phyloP scores from a whole-genome alignment of 108 stramenopile genomes.

The Skeletonema marinoi region DNA sequence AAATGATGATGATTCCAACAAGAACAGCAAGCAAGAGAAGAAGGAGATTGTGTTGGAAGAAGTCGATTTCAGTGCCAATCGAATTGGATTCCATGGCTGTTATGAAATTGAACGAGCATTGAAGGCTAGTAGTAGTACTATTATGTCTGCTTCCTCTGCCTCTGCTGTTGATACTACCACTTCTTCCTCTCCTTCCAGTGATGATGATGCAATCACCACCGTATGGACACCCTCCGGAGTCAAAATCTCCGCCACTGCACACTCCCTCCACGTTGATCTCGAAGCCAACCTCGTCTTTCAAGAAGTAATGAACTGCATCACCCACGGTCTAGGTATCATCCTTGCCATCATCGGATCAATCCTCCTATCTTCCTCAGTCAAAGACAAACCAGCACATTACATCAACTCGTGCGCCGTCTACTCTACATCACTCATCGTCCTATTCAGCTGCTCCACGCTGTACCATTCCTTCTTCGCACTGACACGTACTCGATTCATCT shows the following conservation, averaged over 20 bases:
- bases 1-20: background rate
- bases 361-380: constrained; percentile 61
- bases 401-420: constrained; percentile 71
- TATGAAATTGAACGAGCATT: constrained; percentile 61
- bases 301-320: constrained; percentile 90
- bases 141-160: background rate
- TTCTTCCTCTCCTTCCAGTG: background rate
- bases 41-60: constrained; percentile 26
- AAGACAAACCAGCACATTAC: constrained; percentile 36
- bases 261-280: constrained; percentile 48
- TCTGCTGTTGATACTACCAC: background rate
- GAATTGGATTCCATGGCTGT: constrained; percentile 72
- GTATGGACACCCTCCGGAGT: constrained; percentile 1
- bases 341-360: constrained; percentile 68
- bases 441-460: constrained; percentile 86
- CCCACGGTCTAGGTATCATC: constrained; percentile 91
- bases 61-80: constrained; percentile 71
- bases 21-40: background rate
- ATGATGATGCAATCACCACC: background rate
- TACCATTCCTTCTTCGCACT: constrained; percentile 91
- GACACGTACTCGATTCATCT: constrained; percentile 55
- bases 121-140: background rate
- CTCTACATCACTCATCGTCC: constrained; percentile 72
- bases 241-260: background rate
- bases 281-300: constrained; percentile 81